A percentile compares a stretch with the other conserved stretches of the same genome.
Conservation (phyloP, 345 rosid genomes). For the Camelina hispida region DNA sequence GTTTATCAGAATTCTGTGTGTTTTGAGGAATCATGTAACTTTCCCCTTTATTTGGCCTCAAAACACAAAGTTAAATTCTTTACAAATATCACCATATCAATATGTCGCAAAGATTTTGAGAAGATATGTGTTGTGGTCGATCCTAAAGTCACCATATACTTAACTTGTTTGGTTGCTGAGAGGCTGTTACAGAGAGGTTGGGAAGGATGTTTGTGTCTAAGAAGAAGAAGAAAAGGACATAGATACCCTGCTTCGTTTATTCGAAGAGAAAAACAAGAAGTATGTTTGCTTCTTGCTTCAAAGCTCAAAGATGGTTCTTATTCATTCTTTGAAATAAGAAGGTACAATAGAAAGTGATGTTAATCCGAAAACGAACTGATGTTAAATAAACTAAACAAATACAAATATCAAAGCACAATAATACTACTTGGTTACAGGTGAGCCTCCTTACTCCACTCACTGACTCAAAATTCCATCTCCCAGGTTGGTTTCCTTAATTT, state of each 20-base stretch:
- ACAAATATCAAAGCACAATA: background rate
- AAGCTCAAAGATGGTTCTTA: too few species aligned
- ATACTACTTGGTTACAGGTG: background rate
- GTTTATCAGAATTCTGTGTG: background rate
- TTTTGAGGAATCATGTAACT: background rate
- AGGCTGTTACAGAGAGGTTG: background rate
- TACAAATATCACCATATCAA: background rate
- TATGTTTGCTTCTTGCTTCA: too few species aligned
- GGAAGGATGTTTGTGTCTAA: background rate
- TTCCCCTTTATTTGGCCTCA: background rate
- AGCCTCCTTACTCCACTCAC: background rate
- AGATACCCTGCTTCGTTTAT: too few species aligned
- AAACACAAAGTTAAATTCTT: background rate
- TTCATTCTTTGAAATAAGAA: too few species aligned
- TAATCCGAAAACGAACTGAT: background rate
- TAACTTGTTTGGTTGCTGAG: background rate
- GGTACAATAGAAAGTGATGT: too few species aligned
- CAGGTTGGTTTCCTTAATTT: too few species aligned
- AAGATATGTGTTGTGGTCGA: background rate
- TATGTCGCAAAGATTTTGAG: background rate
- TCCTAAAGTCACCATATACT: background rate
- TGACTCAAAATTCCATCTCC: too few species aligned
- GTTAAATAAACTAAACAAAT: background rate
- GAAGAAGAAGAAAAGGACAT: too few species aligned
- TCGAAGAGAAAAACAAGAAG: too few species aligned